Evolutionary conservation across 148 eudicot species (phyloP).

Genomic region (Mesembryanthemum crystallinum): DNA sequence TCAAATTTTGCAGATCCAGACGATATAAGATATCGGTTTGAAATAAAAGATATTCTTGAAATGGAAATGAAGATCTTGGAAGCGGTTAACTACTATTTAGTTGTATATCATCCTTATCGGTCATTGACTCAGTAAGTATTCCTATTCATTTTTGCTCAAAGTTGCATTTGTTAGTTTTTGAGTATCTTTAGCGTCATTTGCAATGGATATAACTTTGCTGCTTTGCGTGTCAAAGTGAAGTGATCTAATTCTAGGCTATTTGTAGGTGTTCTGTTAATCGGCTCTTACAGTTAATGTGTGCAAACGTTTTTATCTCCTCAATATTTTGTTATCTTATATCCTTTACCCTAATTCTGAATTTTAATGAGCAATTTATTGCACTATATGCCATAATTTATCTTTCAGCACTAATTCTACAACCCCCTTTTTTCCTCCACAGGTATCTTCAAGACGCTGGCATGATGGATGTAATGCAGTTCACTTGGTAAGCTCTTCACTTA

Average conservation of each 20-base stretch:
- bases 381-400: background rate
- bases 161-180: background rate
- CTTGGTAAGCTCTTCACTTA: constrained; percentile 60
- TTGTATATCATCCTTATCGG: constrained; percentile 93
- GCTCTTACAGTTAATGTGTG: too few species aligned
- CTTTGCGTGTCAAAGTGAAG: background rate
- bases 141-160: background rate
- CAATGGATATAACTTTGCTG: background rate
- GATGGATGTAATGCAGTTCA: constrained; percentile 77
- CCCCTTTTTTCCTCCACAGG: constrained; percentile 32
- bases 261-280: background rate
- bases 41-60: constrained; percentile 95
- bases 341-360: background rate
- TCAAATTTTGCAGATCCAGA: constrained; percentile 56
- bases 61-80: constrained; percentile 99
- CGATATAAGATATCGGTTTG: constrained; percentile 71
- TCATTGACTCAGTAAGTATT: constrained; percentile 76
- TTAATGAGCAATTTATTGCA: background rate
- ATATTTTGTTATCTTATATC: too few species aligned
- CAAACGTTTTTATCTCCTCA: too few species aligned
- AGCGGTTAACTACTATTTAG: constrained; percentile 86
- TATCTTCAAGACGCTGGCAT: constrained; percentile 94
- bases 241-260: background rate
- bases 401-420: background rate
- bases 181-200: background rate